Evolutionary conservation across 2,329 filamentous ascomycete genomes (phyloP).

Genomic region (Aotearoamyces nothofagi): DNA sequence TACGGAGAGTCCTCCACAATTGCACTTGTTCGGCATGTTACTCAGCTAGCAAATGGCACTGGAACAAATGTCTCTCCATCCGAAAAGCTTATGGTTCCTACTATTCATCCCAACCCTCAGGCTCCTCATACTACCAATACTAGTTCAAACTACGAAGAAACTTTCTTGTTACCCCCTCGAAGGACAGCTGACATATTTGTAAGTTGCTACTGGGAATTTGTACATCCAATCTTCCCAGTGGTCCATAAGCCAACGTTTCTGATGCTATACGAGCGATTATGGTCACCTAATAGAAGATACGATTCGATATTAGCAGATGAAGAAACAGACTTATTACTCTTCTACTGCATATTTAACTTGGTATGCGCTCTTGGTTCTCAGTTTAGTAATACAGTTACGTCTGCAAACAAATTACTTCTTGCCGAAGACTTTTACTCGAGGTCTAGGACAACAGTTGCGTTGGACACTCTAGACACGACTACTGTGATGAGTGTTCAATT

Average conservation of each 20-base stretch:
- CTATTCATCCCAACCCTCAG: background rate
- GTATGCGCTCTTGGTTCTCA: slow-evolving; percentile 18
- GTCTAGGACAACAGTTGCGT: slow-evolving; percentile 13
- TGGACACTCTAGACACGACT: slow-evolving; percentile 15
- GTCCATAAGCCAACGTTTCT: slow-evolving; percentile 7
- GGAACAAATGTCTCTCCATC: background rate
- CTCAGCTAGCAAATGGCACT: background rate
- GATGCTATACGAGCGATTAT: slow-evolving; percentile 6
- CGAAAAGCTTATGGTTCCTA: background rate
- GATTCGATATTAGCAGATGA: background rate
- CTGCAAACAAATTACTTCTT: slow-evolving; percentile 3
- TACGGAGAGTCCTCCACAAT: background rate
- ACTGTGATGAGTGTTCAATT: slow-evolving; percentile 17
- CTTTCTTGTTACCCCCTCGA: slow-evolving; percentile 8
- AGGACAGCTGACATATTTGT: slow-evolving; percentile 9
- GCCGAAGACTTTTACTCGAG: slow-evolving; percentile 16
- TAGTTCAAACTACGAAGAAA: too few relatives aligned
- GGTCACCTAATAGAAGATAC: slow-evolving; percentile 3
- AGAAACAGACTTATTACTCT: slow-evolving; percentile 6
- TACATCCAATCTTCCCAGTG: slow-evolving; percentile 11
- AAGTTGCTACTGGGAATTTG: slow-evolving; percentile 8
- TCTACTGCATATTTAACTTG: slow-evolving; percentile 17
- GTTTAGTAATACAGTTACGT: slow-evolving; percentile 7
- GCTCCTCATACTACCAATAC: too few relatives aligned
- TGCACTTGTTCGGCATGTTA: background rate